A percentile compares a stretch with the other conserved stretches of the same genome.
Evolutionary conservation across 164 flowering plant genomes (phyloP).

Genomic region (Dillenia turbinata): DNA sequence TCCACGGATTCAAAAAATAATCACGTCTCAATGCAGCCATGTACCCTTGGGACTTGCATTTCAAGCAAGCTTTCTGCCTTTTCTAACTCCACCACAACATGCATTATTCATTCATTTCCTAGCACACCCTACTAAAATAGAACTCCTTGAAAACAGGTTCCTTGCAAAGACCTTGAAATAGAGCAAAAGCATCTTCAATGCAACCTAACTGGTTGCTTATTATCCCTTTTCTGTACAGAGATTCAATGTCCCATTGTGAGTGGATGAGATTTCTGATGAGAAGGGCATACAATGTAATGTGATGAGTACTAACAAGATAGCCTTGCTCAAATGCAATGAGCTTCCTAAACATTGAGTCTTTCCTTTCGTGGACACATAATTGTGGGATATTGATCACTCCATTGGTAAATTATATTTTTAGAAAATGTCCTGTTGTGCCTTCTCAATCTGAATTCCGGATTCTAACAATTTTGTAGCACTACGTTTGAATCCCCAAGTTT

Average conservation of each 20-base stretch:
- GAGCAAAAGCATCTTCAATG: slow-evolving; percentile 1
- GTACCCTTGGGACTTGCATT: neutral
- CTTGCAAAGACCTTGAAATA: slow-evolving; percentile 14
- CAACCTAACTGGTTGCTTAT: neutral
- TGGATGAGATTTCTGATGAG: slow-evolving; percentile 17
- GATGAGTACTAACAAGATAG: neutral
- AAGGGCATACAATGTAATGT: slow-evolving; percentile 23
- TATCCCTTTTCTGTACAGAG: slow-evolving; percentile 11
- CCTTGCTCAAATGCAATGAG: slow-evolving; percentile 27
- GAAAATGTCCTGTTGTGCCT: neutral
- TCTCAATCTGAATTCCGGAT: slow-evolving; percentile 19
- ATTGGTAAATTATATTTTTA: slow-evolving; percentile 14
- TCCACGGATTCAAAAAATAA: neutral
- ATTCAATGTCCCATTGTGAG: slow-evolving; percentile 11
- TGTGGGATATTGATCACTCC: slow-evolving; percentile 22
- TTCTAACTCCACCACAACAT: neutral
- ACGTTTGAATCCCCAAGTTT: neutral
- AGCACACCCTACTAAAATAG: slow-evolving; percentile 19
- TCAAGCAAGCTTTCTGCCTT: neutral
- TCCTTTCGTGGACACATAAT: slow-evolving; percentile 9
- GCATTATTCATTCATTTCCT: slow-evolving; percentile 4
- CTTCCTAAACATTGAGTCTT: slow-evolving; percentile 20
- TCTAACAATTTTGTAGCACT: slow-evolving; percentile 15
- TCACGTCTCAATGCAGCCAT: too few relatives aligned
- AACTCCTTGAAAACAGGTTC: slow-evolving; percentile 11